phyloP scores from a whole-genome alignment of 108 stramenopile species.

The Pseudonitzschia delicatissima region DNA sequence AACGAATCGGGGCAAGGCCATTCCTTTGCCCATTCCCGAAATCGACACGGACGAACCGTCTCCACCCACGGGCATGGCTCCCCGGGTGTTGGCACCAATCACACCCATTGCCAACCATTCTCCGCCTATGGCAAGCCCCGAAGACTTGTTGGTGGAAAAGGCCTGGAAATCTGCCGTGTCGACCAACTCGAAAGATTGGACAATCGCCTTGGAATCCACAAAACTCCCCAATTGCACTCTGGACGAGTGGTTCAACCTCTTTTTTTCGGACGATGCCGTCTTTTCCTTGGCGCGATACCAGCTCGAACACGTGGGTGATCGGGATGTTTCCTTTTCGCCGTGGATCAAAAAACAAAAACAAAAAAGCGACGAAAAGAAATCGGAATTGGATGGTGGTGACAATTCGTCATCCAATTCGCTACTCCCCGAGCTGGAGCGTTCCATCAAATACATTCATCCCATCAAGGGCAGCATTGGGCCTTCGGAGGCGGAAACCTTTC shows the following conservation, averaged over 20 bases:
- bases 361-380: too few relatives aligned
- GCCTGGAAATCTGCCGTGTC: too few relatives aligned
- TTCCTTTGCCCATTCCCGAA: too few relatives aligned
- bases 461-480: slow-evolving; percentile 37
- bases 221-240: slow-evolving; percentile 33
- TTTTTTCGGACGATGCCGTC: slow-evolving; percentile 65
- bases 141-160: too few relatives aligned
- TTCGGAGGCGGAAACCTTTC: slow-evolving; percentile 30
- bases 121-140: not conserved
- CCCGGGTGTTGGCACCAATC: too few relatives aligned
- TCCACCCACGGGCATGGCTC: too few relatives aligned
- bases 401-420: not conserved
- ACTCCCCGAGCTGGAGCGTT: slow-evolving; percentile 31
- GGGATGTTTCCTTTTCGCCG: slow-evolving; percentile 27
- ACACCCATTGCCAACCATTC: too few relatives aligned
- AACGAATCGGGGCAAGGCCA: too few relatives aligned
- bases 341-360: slow-evolving; percentile 28
- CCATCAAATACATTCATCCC: slow-evolving; percentile 38
- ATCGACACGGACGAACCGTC: too few relatives aligned
- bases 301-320: slow-evolving; percentile 45
- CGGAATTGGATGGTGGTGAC: not conserved
- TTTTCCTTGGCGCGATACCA: slow-evolving; percentile 62
- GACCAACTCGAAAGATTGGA: not conserved
- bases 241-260: slow-evolving; percentile 50
- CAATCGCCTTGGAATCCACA: not conserved